These are phyloP conservation scores for Talaromyces marneffei DNA, from an alignment of 2,329 filamentous ascomycete genomes.

Conservation along the genomic window DNA sequence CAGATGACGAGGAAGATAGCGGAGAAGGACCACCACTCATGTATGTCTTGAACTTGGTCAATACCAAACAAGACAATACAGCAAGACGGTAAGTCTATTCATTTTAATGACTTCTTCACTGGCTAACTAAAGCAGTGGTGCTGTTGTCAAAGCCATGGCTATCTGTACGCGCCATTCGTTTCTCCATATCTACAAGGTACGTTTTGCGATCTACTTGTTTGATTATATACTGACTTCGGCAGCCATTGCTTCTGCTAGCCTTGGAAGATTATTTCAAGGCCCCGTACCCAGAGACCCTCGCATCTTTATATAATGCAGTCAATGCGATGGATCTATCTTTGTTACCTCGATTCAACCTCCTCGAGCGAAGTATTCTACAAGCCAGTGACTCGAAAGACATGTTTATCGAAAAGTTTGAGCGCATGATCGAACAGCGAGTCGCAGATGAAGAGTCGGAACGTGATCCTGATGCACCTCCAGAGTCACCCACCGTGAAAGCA, in stretches of 20 bases:
- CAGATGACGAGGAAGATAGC: slow-evolving; percentile 60
- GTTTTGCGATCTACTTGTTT: slow-evolving; percentile 18
- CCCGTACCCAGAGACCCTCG: slow-evolving; percentile 79
- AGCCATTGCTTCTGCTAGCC: slow-evolving; percentile 83
- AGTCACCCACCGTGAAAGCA: slow-evolving; percentile 51
- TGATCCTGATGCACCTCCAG: slow-evolving; percentile 28
- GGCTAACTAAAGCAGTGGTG: slow-evolving; percentile 56
- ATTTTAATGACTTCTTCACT: neutral
- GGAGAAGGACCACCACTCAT: slow-evolving; percentile 85
- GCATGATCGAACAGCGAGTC: slow-evolving; percentile 80
- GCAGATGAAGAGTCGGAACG: slow-evolving; percentile 50
- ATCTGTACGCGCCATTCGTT: slow-evolving; percentile 98
- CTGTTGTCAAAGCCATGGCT: slow-evolving; percentile 95
- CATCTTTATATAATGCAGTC: slow-evolving; percentile 82
- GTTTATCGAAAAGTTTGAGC: slow-evolving; percentile 95
- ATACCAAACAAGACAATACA: slow-evolving; percentile 92
- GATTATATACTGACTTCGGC: slow-evolving; percentile 15
- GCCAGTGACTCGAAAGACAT: slow-evolving; percentile 91
- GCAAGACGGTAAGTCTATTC: slow-evolving; percentile 58
- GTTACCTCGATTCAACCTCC: slow-evolving; percentile 75
- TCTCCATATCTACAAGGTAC: slow-evolving; percentile 93
- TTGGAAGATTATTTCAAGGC: slow-evolving; percentile 96
- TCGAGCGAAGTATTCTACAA: slow-evolving; percentile 82
- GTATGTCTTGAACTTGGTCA: slow-evolving; percentile 94
- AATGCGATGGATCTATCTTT: slow-evolving; percentile 96